Base-by-base conservation (phyloP, 257 asterid species). In the Scutellaria baicalensis region DNA sequence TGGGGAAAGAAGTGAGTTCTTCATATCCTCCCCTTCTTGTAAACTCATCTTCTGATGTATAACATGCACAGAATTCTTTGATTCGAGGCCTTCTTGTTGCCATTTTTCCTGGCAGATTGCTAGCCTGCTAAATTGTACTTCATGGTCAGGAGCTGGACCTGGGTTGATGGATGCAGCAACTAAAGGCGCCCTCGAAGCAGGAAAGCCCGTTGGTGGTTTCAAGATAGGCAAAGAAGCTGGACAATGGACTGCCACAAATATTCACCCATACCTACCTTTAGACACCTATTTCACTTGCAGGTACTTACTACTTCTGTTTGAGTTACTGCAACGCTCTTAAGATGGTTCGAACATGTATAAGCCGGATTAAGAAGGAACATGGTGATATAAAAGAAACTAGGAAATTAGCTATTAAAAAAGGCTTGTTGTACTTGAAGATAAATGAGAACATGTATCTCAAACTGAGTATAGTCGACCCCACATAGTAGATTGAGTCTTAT, bases 111-210 rank as follows among this genome's bases (percentile, higher is more conserved):
- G 66, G 71, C 79, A 93, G 97, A 80, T 91, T 52, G 93, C 95
- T 12, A 66, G 66, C 69, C 93, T 93, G 65, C 78, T 91, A 74
- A 85, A 84, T 69, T 87, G 96, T 71, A 86, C 96, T 13, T 81
- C 97, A 2, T 93, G 99, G 99, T 87, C 99, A 5, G 99, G 99
- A 62, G 96, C 86, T 20, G 97, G 99, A 9, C 96, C 96, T 0
- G 99, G 99, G 45, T 84, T 93, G 31, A 93, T 91, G 97, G 99
- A 93, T 80, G 97, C 99, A 20, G 95, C 80, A 40, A 91, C 95
- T 21, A 83, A 84, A 93, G 99, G 99, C 8, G 96, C 97, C 71
- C 77, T 93, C 35, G 74, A 81, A 81, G 91, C 96, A 38, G 90
- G 89, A 16, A 91, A 84, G 83, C 88, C 88, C 0, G 96, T 93